These are phyloP conservation scores for Talaromyces pinophilus DNA, from an alignment of 2,329 filamentous ascomycete species.

Conservation along the genomic window DNA sequence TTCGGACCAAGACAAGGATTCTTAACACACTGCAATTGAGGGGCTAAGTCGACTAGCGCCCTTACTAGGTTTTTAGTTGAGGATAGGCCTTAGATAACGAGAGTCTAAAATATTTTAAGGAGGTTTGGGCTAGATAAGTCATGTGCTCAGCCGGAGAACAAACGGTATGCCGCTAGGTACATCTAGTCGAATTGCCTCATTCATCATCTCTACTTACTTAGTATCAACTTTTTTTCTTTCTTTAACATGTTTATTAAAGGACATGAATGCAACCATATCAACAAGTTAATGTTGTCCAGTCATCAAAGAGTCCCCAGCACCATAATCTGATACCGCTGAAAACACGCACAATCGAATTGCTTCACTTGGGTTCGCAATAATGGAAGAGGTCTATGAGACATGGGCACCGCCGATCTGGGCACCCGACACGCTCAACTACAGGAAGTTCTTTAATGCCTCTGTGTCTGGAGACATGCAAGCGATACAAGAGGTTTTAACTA, in stretches of 20 bases:
- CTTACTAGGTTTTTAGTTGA: background rate
- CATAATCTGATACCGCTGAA: background rate
- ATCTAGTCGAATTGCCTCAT: background rate
- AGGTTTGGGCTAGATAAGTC: background rate
- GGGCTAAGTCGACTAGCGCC: background rate
- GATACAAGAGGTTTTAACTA: background rate
- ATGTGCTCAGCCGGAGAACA: background rate
- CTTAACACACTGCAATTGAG: background rate
- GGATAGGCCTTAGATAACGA: background rate
- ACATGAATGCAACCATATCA: background rate
- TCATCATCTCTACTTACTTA: background rate
- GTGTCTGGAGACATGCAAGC: constrained; percentile 16
- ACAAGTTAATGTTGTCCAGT: background rate
- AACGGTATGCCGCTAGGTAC: background rate
- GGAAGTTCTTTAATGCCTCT: constrained; percentile 7
- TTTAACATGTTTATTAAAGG: background rate
- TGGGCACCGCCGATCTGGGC: constrained; percentile 7
- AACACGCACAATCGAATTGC: background rate
- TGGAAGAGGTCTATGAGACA: background rate
- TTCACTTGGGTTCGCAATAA: background rate
- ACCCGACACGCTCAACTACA: constrained; percentile 4
- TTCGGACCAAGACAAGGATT: background rate
- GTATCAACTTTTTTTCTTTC: background rate
- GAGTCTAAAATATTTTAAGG: no score
- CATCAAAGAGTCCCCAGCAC: background rate